Evolutionary conservation across 176 grass and related monocot genomes (phyloP), one percentile per base, ranked within the genome.

Genomic region (Musa acuminata): DNA sequence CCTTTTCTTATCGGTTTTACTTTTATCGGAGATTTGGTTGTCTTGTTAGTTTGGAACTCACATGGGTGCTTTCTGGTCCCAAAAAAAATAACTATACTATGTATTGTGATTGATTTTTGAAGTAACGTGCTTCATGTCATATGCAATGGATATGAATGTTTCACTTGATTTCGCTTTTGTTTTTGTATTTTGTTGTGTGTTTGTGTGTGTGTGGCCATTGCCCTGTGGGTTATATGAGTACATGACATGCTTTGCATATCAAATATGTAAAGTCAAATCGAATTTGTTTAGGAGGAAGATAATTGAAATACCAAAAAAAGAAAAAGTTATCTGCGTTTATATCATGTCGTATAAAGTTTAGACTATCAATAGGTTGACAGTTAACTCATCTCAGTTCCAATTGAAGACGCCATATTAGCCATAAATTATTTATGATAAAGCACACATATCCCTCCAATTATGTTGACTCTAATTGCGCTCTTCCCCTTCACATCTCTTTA

Each of bases 51-150:
- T 70, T 70, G 17, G 12, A 20, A 70, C 9, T 70, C 51, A 70
- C 48, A 70, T 13, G 67, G 67, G 17, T 14, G 51, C 67, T 70
- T 65, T 19, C 67, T 70, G 67, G 9, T 70, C 67, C 12, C 67
- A n/a, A 48, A 70, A 69, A 11, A 9, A 70, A 14, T 69, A 35
- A 35, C 14, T 69, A 35, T 35, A 35, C 29, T 69, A 69, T 25
- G 51, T 70, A 70, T 70, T 21, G 67, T 21, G 67, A 70, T 21
- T 50, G 16, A 70, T 70, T 70, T 51, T 16, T 50, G 10, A 69
- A 70, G 17, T 70, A 20, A 50, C 43, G 29, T 19, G 29, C 8
- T 70, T 51, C 67, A 51, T 70, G 67, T 50, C 43, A 51, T 51
- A 19, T 50, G 3, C 67, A 51, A 26, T 70, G 29, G 3, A 35